Base-by-base conservation (phyloP, 768 basidiomycete species). In the Tulasnella sp. region DNA sequence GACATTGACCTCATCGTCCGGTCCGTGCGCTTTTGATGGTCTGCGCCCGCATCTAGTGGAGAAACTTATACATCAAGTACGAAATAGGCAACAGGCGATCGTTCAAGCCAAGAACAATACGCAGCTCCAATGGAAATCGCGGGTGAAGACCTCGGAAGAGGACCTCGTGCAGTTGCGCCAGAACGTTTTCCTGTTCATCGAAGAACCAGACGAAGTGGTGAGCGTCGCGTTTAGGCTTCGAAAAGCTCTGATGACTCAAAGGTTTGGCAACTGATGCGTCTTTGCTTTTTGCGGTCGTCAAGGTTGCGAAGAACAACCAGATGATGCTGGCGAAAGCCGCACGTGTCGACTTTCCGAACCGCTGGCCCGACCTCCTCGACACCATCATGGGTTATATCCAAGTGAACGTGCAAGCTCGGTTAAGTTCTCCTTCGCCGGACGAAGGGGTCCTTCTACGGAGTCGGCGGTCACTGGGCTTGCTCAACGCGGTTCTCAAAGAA, bases 81-180 rank as follows among this genome's bases (percentile, higher is more conserved):
- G 35, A 35, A 19, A n/a, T 42, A 72, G 70, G 62, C 70, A 72
- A 62, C 63, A 91, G 78, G 88, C 90, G 32, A 91, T 93, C 75
- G 90, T 95, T 71, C 92, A 94, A 77, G 90, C 95, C 82, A 95
- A 95, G 81, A 95, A 95, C 76, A 84, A 85, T 1, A 89, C 88
- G 2, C 79, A 88, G 3, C 81, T 81, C 65, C 89, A 91, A 77
- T 96, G 94, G 94, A 59, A 62, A 12, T 68, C 75, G 68, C 71
- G 22, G 76, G 94, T 91, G 77, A 82, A 89, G 35, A 83, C 92
- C 69, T 84, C 86, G 14, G 87, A 89, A 62, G 88, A 90, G 32
- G 88, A 92, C 75, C 84, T 90, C 75, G 75, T 77, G 7, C 79
- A 83, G n/a, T 91, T 94, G 72, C 86, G 92, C 35, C 80, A 81